Base-by-base conservation (phyloP, 2,329 filamentous ascomycete genomes). In the Beauveria rudraprayagi region DNA sequence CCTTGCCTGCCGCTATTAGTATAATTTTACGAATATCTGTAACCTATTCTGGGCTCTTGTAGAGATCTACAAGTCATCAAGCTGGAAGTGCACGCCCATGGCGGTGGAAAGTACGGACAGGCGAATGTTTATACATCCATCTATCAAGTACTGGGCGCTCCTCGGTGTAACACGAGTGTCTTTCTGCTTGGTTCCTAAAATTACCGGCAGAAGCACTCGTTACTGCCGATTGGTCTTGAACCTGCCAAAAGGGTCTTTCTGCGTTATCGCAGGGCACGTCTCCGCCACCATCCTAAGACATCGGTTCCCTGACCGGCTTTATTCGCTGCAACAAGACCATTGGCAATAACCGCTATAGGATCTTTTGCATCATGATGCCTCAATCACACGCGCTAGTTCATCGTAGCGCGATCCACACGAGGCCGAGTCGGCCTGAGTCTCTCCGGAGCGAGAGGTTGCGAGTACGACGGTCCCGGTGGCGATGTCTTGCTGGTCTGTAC, bases 231-330 rank as follows among this genome's bases (percentile, higher is more conserved):
- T 47, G 44, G 44, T 47, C 44, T 26, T 8, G 4, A 22, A 47
- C 22, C 14, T 14, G 44, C 9, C 22, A 47, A 7, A 8, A 26
- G 22, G 22, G 44, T 26, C 44, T 34, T 55, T n/a, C 53, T 41
- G 52, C 52, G 24, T 41, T 43, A 44, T 55, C 53, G 16, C 24
- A 9, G 43, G 11, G 51, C 51, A 53, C 26, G 51, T 22, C 37
- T 44, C 53, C 53, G 44, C 53, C 53, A 55, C 53, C 53, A 16
- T 55, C 40, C 53, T 55, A 55, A 55, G 53, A 55, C 53, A 55
- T 43, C 53, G 16, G 30, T 30, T 14, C 22, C 40, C 40, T 24
- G 40, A 40, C 24, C 24, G 30, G 24, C 22, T 30, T 53, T 26
- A 34, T 30, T 28, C 40, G 26, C 26, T 26, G 28, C 52, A 47